phyloP scores from a whole-genome alignment of 176 grass and related monocot genomes.

The Ensete ventricosum region DNA sequence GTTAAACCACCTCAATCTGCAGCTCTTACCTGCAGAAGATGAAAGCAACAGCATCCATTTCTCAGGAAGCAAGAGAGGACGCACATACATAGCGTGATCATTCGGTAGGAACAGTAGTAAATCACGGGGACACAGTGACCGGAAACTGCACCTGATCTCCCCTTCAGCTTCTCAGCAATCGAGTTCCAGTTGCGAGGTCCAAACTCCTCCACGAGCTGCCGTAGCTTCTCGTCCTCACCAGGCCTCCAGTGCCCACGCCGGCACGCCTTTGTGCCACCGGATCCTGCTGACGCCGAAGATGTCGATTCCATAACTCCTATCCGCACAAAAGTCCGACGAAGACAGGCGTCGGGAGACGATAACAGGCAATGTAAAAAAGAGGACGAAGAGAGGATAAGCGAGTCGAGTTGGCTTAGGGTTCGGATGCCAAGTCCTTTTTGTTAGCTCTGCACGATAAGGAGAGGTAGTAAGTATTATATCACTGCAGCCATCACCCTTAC shows the following conservation, averaged over 20 bases:
- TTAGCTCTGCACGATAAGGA: slow-evolving; percentile 66
- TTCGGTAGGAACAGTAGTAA: too few species aligned
- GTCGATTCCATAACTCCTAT: slow-evolving; percentile 25
- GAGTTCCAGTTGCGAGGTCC: slow-evolving; percentile 97
- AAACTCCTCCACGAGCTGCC: slow-evolving; percentile 64
- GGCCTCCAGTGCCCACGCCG: slow-evolving; percentile 80
- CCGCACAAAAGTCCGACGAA: too few species aligned
- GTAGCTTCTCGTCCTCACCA: slow-evolving; percentile 72
- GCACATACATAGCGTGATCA: neutral
- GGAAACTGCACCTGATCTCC: slow-evolving; percentile 61
- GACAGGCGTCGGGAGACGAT: slow-evolving; percentile 6
- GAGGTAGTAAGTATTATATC: neutral
- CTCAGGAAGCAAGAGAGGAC: neutral
- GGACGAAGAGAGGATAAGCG: neutral
- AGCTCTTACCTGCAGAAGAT: slow-evolving; percentile 61
- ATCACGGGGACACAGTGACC: too few species aligned
- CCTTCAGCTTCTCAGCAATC: slow-evolving; percentile 79
- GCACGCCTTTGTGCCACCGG: slow-evolving; percentile 50
- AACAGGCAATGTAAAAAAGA: neutral
- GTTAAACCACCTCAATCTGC: slow-evolving; percentile 90
- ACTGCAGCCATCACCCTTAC: neutral
- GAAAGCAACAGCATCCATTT: neutral
- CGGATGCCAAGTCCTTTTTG: slow-evolving; percentile 53
- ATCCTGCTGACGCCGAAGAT: slow-evolving; percentile 46
- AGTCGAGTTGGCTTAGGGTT: slow-evolving; percentile 36